Conservation (phyloP, 495 filamentous ascomycete species). For the Xylaria scruposa region DNA sequence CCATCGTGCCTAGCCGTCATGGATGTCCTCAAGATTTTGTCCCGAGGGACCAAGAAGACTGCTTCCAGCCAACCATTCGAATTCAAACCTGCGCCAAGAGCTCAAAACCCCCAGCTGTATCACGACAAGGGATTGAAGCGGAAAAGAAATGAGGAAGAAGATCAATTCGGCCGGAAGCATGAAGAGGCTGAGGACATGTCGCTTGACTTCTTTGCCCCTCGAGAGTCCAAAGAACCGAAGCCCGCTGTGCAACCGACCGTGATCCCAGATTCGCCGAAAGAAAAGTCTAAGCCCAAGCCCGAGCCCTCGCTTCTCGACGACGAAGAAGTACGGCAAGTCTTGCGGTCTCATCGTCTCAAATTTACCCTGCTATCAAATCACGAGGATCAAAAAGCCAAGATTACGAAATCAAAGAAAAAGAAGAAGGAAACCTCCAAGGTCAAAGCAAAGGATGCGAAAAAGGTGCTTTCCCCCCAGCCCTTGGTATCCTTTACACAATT, state of each 20-base stretch:
- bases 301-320: constrained; percentile 51
- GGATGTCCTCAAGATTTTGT: constrained; percentile 73
- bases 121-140: constrained; percentile 60
- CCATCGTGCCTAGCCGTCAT: constrained; percentile 41
- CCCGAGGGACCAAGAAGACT: constrained; percentile 64
- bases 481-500: constrained; percentile 79
- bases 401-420: constrained; percentile 47
- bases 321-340: constrained; percentile 73
- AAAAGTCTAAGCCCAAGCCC: constrained; percentile 41
- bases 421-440: constrained; percentile 46
- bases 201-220: constrained; percentile 58
- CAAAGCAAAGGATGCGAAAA: constrained; percentile 58
- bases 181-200: constrained; percentile 44
- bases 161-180: constrained; percentile 32
- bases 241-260: constrained; percentile 27
- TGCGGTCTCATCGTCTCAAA: constrained; percentile 87
- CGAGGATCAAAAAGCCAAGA: constrained; percentile 34
- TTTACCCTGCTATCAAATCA: constrained; percentile 68
- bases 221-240: constrained; percentile 30
- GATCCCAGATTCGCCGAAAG: constrained; percentile 25
- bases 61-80: constrained; percentile 31
- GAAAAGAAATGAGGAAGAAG: constrained; percentile 50
- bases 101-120: constrained; percentile 57
- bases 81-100: constrained; percentile 39
- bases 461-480: constrained; percentile 74